Evolutionary conservation across 2,329 filamentous ascomycete genomes (phyloP).

Genomic region (Aspergillus jensenii): DNA sequence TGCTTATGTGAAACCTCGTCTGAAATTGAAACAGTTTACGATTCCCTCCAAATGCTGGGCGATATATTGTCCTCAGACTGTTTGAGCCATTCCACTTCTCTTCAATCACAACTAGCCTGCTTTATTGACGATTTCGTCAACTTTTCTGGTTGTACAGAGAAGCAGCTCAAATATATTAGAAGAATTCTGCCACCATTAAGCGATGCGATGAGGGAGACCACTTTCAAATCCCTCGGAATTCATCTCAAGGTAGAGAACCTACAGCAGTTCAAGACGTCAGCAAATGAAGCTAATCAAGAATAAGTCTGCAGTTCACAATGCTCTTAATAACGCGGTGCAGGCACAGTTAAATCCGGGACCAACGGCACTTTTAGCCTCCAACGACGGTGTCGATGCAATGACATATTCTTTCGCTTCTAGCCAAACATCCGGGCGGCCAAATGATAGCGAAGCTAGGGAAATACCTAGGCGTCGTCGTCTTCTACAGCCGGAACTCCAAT

Average conservation of each 20-base stretch:
- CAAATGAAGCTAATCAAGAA: conserved; percentile 17
- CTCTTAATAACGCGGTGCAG: conserved; percentile 11
- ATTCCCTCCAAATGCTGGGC: conserved; percentile 31
- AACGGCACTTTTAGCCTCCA: background rate
- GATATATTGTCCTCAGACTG: conserved; percentile 28
- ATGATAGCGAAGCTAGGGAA: conserved; percentile 22
- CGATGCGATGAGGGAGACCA: conserved; percentile 22
- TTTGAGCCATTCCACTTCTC: conserved; percentile 20
- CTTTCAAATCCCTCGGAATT: conserved; percentile 24
- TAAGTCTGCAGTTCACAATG: conserved; percentile 25
- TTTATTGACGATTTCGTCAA: conserved; percentile 29
- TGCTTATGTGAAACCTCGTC: conserved; percentile 24
- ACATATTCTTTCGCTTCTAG: background rate
- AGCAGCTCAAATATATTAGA: conserved; percentile 23
- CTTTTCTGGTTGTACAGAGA: conserved; percentile 18
- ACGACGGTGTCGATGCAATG: background rate
- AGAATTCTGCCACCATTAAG: conserved; percentile 16
- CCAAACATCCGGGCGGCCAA: conserved; percentile 13
- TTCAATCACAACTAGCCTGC: conserved; percentile 32
- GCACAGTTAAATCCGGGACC: background rate
- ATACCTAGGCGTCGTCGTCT: conserved; percentile 38
- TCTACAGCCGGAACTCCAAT: conserved; percentile 36
- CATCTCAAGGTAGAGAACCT: conserved; percentile 32
- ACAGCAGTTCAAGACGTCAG: background rate
- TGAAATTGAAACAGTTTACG: conserved; percentile 28